Evolutionary conservation across 495 filamentous ascomycete species (phyloP), one percentile per base, ranked within the genome.

Genomic region (Penicillium verhagenii): DNA sequence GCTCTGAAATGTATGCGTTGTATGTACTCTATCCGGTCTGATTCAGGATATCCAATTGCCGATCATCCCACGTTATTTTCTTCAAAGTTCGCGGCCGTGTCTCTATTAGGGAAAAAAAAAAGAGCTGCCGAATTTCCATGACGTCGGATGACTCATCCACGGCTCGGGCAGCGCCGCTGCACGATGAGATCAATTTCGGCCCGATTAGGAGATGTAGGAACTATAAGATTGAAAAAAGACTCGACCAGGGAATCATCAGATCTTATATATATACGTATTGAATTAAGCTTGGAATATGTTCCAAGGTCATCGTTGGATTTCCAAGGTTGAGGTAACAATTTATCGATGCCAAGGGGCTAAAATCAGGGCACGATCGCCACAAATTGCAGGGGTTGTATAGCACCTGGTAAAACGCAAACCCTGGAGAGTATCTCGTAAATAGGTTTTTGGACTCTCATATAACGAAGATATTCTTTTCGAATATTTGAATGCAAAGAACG

Each of bases 71-170:
- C 33, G 44, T 38, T 28, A 53, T 44, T 23, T 43, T 52, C 29
- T 60, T n/a, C n/a, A n/a, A n/a, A 29, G 26, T 42, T n/a, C 11
- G 49, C 39, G 24, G 29, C 44, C 39, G 25, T 21, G 16, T 14
- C 21, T 31, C 35, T 53, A 45, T 54, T 38, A 31, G 24, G 39
- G 50, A 39, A 47, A 52, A 61, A 60, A 52, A 50, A 50, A 38
- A 38, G n/a, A 31, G 47, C 16, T 13, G 13, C 11, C 33, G 49
- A 28, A 31, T 31, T 23, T 48, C 54, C 59, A 68, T 68, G 65
- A 68, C 65, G 65, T 68, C 54, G 62, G 55, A 66, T 68, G 62
- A 68, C 54, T 68, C 65, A 68, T 43, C 65, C n/a, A n/a, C n/a
- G n/a, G n/a, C n/a, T n/a, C 3, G 24, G 11, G 24, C 28, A 21